Percentiles rank a stretch among this genome's conserved stretches.
phyloP scores from a whole-genome alignment of 148 eudicot genomes.

The Arbutus unedo region DNA sequence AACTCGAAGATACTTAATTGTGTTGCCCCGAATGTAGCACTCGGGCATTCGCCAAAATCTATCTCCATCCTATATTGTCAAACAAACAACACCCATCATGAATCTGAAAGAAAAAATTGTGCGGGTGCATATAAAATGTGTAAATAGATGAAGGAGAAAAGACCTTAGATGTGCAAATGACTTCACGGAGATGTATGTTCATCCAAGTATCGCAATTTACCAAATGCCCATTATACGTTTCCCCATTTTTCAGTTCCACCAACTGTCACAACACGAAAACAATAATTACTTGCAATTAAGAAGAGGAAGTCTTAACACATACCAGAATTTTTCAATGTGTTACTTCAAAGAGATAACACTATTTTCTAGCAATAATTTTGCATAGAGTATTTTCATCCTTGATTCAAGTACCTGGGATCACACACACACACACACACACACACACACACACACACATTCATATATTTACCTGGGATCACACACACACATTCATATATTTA shows the following conservation, averaged over 20 bases:
- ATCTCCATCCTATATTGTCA: slow-evolving; percentile 72
- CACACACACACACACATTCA: too few relatives aligned
- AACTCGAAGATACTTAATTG: slow-evolving; percentile 69
- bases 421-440: too few relatives aligned
- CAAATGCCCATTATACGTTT: slow-evolving; percentile 92
- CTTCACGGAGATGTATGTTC: slow-evolving; percentile 97
- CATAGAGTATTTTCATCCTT: too few relatives aligned
- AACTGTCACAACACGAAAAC: slow-evolving; percentile 29
- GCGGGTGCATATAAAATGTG: neutral
- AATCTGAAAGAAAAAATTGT: neutral
- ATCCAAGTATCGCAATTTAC: slow-evolving; percentile 96
- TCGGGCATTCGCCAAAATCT: slow-evolving; percentile 96
- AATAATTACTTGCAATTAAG: too few relatives aligned
- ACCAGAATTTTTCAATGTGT: too few relatives aligned
- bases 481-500: neutral
- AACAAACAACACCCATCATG: neutral
- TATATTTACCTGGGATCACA: neutral
- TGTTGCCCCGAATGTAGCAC: slow-evolving; percentile 84
- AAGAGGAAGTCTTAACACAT: too few relatives aligned
- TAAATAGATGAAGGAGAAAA: neutral
- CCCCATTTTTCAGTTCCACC: slow-evolving; percentile 96
- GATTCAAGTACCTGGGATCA: too few relatives aligned
- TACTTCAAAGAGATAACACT: too few relatives aligned
- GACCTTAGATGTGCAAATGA: slow-evolving; percentile 92
- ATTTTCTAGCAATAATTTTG: too few relatives aligned